Conservation (phyloP, 352 stramenopile species). For the Pythium periplocum region DNA sequence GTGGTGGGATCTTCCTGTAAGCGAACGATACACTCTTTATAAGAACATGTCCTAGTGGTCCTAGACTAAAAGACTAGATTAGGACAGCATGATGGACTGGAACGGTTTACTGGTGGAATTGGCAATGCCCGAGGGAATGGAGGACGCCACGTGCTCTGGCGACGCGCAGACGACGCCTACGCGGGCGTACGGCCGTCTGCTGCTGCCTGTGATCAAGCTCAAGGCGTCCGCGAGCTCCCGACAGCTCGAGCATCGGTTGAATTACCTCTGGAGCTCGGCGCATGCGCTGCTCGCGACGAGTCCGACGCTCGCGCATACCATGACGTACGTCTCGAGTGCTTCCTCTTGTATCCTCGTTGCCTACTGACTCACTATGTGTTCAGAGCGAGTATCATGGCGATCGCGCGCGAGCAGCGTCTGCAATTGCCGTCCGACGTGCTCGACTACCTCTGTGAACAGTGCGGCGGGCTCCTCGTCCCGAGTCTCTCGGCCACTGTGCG, state of each 20-base stretch:
- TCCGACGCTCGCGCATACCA: conserved; percentile 37
- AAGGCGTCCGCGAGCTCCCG: conserved; percentile 27
- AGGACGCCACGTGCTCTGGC: background rate
- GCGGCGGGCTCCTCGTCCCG: conserved; percentile 51
- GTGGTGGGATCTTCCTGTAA: too few species aligned
- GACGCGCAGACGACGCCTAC: background rate
- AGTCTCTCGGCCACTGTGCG: conserved; percentile 48
- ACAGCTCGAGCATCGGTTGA: conserved; percentile 61
- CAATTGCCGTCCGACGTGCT: conserved; percentile 41
- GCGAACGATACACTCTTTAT: too few species aligned
- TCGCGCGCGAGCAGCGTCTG: conserved; percentile 25
- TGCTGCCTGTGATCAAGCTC: conserved; percentile 40
- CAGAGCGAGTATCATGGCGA: conserved; percentile 51
- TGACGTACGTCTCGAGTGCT: conserved; percentile 28
- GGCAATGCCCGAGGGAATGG: too few species aligned
- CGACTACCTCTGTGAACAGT: conserved; percentile 66
- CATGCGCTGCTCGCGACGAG: conserved; percentile 38
- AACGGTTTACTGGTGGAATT: background rate
- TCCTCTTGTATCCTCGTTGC: background rate
- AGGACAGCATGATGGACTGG: background rate
- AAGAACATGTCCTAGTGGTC: background rate
- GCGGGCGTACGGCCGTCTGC: conserved; percentile 10
- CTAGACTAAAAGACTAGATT: too few species aligned
- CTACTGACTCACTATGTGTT: background rate
- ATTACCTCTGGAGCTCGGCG: conserved; percentile 61